phyloP scores from a whole-genome alignment of 164 flowering plant species.

The Umbilicus rupestris region DNA sequence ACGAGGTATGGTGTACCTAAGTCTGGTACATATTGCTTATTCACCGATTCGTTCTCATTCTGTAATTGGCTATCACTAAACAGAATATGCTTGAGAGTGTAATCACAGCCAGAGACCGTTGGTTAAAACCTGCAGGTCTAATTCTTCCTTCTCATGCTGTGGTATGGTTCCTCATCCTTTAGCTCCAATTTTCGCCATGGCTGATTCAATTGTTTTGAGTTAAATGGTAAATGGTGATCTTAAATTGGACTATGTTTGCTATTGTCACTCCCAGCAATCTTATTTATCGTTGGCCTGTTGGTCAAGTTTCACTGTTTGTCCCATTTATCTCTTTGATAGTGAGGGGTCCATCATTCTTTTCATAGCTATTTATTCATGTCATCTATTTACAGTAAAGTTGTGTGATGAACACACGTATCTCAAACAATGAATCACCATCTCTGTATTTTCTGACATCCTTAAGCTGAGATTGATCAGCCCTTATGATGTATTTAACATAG shows the following conservation, averaged over 20 bases:
- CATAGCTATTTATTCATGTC: background rate
- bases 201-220: background rate
- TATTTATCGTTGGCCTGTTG: background rate
- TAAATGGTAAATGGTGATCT: background rate
- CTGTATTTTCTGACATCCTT: background rate
- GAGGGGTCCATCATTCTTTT: background rate
- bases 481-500: background rate
- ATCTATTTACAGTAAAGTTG: background rate
- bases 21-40: background rate
- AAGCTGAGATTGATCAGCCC: background rate
- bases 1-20: conserved; percentile 49
- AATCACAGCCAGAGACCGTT: conserved; percentile 88
- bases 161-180: conserved; percentile 26
- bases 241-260: background rate
- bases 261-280: background rate
- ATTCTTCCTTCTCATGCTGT: conserved; percentile 93
- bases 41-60: background rate
- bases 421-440: background rate
- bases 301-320: no score
- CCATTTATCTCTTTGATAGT: background rate
- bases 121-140: conserved; percentile 96
- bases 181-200: background rate
- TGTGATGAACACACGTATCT: background rate
- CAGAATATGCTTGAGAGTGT: conserved; percentile 99
- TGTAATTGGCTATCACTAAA: conserved; percentile 7